A percentile compares a stretch with the other conserved stretches of the same genome.
These are phyloP conservation scores for Chenopodium quinoa DNA, from an alignment of 148 eudicot species.

Conservation along the genomic window DNA sequence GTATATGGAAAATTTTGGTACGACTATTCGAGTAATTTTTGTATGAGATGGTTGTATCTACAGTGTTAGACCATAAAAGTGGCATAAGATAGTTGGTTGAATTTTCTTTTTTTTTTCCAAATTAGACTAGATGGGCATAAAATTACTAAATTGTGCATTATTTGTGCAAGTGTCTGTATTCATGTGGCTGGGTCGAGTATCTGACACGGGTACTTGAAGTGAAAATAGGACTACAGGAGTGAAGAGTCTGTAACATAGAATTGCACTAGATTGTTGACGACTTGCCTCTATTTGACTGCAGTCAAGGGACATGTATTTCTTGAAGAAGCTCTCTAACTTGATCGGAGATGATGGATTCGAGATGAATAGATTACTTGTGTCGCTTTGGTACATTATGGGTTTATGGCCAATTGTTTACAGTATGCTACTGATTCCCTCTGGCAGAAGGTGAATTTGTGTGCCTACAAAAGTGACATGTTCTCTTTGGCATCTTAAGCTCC, in stretches of 20 bases:
- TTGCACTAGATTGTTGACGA: background rate
- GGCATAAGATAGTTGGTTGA: background rate
- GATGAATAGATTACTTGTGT: constrained; percentile 83
- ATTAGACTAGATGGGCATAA: too few species aligned
- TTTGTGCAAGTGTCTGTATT: background rate
- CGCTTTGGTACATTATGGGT: constrained; percentile 91
- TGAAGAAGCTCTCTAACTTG: constrained; percentile 82
- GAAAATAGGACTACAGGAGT: background rate
- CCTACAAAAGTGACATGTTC: background rate
- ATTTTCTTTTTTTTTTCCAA: too few species aligned
- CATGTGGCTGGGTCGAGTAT: background rate
- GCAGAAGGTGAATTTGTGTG: constrained; percentile 59
- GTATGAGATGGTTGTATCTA: background rate
- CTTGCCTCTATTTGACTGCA: constrained; percentile 29
- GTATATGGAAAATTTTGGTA: background rate
- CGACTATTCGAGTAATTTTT: background rate
- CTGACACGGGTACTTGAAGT: background rate
- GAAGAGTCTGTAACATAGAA: background rate
- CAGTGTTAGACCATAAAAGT: background rate
- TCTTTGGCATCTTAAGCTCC: background rate
- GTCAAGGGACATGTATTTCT: constrained; percentile 72
- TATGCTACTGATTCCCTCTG: constrained; percentile 81
- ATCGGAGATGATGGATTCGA: constrained; percentile 84
- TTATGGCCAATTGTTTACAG: constrained; percentile 78
- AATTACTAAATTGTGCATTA: background rate